Evolutionary conservation across 352 stramenopile genomes (phyloP).

Genomic region (Globisporangium abappressorium): DNA sequence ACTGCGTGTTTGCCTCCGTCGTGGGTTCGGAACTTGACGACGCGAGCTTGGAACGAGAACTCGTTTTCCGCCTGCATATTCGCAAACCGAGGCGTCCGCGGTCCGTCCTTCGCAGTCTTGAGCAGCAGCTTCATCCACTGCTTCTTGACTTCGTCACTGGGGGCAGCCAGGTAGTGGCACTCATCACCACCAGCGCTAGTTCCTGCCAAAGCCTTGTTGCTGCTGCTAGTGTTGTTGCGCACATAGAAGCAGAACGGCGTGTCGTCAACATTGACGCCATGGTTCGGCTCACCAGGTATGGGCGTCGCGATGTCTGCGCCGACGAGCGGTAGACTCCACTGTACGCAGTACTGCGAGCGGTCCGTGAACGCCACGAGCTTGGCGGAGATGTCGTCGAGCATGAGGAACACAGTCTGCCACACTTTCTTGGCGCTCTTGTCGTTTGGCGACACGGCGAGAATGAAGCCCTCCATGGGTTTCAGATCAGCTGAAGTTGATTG

Average conservation of each 20-base stretch:
- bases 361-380: constrained; percentile 58
- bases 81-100: constrained; percentile 37
- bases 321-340: constrained; percentile 46
- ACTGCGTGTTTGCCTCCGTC: constrained; percentile 50
- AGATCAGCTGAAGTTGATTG: not conserved
- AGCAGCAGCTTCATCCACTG: constrained; percentile 47
- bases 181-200: constrained; percentile 18
- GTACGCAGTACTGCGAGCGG: constrained; percentile 40
- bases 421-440: constrained; percentile 31
- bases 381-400: constrained; percentile 63
- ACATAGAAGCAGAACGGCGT: constrained; percentile 61
- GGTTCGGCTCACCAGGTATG: constrained; percentile 46
- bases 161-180: constrained; percentile 36
- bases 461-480: constrained; percentile 41
- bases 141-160: constrained; percentile 49
- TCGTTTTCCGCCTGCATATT: constrained; percentile 29
- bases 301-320: constrained; percentile 58
- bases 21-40: constrained; percentile 40
- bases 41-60: constrained; percentile 40
- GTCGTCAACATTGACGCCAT: constrained; percentile 44
- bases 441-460: constrained; percentile 34
- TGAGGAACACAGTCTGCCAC: constrained; percentile 56
- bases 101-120: constrained; percentile 42
- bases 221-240: constrained; percentile 30
- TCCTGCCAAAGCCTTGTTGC: constrained; percentile 10